Base-by-base conservation (phyloP, 2,329 filamentous ascomycete species). In the Diaporthe ilicicola region DNA sequence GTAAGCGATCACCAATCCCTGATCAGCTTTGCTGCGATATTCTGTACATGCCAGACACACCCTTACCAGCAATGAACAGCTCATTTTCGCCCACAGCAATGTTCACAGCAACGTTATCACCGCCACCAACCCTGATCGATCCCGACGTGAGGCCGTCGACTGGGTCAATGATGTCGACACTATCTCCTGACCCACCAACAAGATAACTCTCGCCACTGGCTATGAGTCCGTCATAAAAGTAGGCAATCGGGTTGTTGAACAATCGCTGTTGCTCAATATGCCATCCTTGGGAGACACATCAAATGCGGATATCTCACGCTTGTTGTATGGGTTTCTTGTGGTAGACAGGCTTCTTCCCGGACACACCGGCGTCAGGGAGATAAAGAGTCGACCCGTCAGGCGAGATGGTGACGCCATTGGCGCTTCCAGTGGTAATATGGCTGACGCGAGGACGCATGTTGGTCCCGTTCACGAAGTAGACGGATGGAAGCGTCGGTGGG, bases 1-100 rank as follows among this genome's bases (percentile, higher is more conserved):
- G n/a, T n/a, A n/a, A n/a, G n/a, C n/a, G n/a, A n/a, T n/a, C n/a
- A n/a, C n/a, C n/a, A n/a, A n/a, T n/a, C n/a, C n/a, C n/a, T n/a
- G n/a, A n/a, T n/a, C n/a, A n/a, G n/a, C n/a, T n/a, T n/a, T n/a
- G n/a, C n/a, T n/a, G n/a, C n/a, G n/a, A n/a, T n/a, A n/a, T n/a
- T n/a, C n/a, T n/a, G 17, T 48, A 65, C 61, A 39, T 65, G 61
- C 61, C 61, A 65, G 8, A 65, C 61, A 22, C 61, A 34, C 61
- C 61, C 27, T 48, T 34, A 3, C 61, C 61, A 22, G 53, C 46
- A 22, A 65, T 17, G 19, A 29, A 53, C 27, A 65, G 6, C 19
- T 65, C 61, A 27, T 65, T 22, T 19, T 53, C 46, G 22, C 61
- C 61, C 32, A 65, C 24, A 32, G 61, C 61, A 10, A 65, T 15